phyloP scores from a whole-genome alignment of 1,284 basidiomycete genomes.

The Chalciporus sp. region DNA sequence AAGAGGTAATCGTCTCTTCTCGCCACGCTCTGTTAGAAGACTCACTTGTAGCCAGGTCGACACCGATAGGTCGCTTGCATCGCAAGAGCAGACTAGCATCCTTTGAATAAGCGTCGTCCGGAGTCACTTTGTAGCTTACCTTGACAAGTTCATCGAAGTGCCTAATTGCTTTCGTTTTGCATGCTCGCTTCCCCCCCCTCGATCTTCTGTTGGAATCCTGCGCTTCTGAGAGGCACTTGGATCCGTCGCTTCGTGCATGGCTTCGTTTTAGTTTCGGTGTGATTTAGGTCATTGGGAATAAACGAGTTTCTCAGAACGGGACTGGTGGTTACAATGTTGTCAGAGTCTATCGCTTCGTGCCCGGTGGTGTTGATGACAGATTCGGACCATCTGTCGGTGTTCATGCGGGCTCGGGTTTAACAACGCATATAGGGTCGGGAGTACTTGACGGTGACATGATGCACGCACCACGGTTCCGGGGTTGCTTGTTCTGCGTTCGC shows the following conservation, averaged over 20 bases:
- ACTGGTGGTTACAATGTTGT: too few species aligned
- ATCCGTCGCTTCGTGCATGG: neutral
- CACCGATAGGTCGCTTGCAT: neutral
- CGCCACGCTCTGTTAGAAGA: neutral
- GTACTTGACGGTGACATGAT: too few species aligned
- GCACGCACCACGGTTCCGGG: too few species aligned
- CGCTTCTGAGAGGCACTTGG: neutral
- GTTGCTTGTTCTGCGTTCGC: too few species aligned
- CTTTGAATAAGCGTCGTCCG: constrained; percentile 2
- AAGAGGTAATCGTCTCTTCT: constrained; percentile 11
- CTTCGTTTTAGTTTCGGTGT: neutral
- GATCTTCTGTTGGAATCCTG: neutral
- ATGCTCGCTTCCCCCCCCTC: neutral
- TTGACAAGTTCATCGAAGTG: too few species aligned
- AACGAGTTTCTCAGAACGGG: too few species aligned
- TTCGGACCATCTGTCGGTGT: neutral
- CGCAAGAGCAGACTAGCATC: constrained; percentile 11
- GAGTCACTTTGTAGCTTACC: too few species aligned
- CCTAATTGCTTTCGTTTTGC: neutral
- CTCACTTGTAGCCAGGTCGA: constrained; percentile 8
- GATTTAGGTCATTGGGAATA: neutral
- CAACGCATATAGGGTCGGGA: too few species aligned
- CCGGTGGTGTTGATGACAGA: too few species aligned
- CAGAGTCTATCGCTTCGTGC: too few species aligned
- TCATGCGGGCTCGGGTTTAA: too few species aligned